A percentile compares a stretch with the other conserved stretches of the same genome.
Conservation (phyloP, 495 filamentous ascomycete species). For the Parmelia sp. region DNA sequence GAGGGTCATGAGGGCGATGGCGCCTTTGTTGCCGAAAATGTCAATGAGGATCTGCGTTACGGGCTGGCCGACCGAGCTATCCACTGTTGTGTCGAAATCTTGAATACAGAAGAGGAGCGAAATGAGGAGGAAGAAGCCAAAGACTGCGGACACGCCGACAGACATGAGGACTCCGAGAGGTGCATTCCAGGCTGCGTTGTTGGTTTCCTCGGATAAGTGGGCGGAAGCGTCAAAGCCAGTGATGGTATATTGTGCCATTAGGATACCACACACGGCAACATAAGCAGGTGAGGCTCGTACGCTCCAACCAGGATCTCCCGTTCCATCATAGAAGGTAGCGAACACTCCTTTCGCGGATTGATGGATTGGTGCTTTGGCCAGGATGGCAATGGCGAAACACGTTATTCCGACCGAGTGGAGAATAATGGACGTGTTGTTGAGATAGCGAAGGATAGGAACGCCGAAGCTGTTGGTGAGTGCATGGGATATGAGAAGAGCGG, state of each 20-base stretch:
- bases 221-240: constrained; percentile 45
- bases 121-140: constrained; percentile 58
- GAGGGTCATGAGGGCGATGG: constrained; percentile 50
- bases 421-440: constrained; percentile 57
- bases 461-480: constrained; percentile 55
- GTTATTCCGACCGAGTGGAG: constrained; percentile 54
- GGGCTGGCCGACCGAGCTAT: constrained; percentile 41
- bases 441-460: constrained; percentile 48
- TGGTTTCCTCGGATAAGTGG: constrained; percentile 55
- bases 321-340: constrained; percentile 52
- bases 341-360: constrained; percentile 57
- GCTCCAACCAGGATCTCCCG: constrained; percentile 42
- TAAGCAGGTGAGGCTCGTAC: constrained; percentile 49
- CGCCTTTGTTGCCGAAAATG: constrained; percentile 48
- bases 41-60: constrained; percentile 55
- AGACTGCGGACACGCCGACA: constrained; percentile 51
- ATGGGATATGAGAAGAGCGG: constrained; percentile 52
- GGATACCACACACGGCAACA: constrained; percentile 47
- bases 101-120: constrained; percentile 55
- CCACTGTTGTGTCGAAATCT: constrained; percentile 43
- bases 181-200: constrained; percentile 52
- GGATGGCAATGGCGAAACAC: constrained; percentile 50
- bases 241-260: constrained; percentile 52
- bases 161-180: constrained; percentile 56
- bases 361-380: constrained; percentile 57